Conservation (phyloP, 441 rosid genomes). For the Melastoma candidum region DNA sequence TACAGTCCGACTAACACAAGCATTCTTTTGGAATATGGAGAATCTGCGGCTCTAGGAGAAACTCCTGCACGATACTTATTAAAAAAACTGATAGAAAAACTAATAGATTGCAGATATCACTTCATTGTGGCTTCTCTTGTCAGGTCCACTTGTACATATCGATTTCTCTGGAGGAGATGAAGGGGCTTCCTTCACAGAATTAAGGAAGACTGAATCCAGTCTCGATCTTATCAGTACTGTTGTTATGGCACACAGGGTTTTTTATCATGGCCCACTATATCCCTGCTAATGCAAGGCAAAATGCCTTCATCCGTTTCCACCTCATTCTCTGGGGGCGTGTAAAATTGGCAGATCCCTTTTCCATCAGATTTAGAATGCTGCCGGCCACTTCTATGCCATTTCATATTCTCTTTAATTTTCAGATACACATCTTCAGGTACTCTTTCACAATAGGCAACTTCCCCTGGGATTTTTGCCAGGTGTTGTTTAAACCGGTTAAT, state of each 20-base stretch:
- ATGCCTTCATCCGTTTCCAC: conserved; percentile 46
- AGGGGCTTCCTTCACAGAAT: conserved; percentile 33
- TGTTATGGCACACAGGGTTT: conserved; percentile 37
- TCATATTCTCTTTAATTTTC: conserved; percentile 91
- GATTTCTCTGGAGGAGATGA: conserved; percentile 26
- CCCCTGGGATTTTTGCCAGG: conserved; percentile 93
- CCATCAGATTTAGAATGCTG: conserved; percentile 56
- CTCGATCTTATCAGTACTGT: conserved; percentile 40
- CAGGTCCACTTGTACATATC: conserved; percentile 28
- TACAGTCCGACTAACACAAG: conserved; percentile 67
- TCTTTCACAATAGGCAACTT: conserved; percentile 76
- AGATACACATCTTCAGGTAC: conserved; percentile 90
- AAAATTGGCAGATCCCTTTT: conserved; percentile 39
- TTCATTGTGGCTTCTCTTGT: conserved; percentile 57
- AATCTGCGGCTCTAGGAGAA: conserved; percentile 62
- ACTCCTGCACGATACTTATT: conserved; percentile 36
- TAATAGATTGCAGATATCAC: conserved; percentile 77
- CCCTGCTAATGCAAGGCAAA: conserved; percentile 31
- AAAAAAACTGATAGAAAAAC: conserved; percentile 47
- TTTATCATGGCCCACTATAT: conserved; percentile 35
- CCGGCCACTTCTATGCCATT: conserved; percentile 93
- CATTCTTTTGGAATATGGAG: conserved; percentile 84
- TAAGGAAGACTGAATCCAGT: conserved; percentile 56
- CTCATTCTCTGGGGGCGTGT: conserved; percentile 51
- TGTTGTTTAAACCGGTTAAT: conserved; percentile 95